Evolutionary conservation across 257 asterid species (phyloP), one percentile per base, ranked within the genome.

Genomic region (Verbascum thapsus): DNA sequence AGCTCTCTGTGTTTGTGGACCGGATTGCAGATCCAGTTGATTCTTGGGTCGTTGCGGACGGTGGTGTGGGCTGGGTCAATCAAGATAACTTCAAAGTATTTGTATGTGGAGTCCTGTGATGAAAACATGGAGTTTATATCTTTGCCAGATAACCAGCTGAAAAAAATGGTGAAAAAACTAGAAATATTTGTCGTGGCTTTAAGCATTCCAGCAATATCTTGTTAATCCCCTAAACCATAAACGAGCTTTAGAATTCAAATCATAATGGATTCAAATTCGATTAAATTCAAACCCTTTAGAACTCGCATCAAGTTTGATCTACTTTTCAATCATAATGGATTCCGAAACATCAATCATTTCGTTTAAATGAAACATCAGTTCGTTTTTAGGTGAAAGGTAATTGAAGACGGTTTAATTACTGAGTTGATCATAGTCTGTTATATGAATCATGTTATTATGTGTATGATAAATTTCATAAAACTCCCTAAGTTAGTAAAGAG

Each of bases 1-100:
- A 70, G 75, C 59, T 70, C 75, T 38, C 75, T 70, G 66, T 70
- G 75, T 13, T 70, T 70, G 70, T 70, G 75, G 44, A 70, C 75
- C 5, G 75, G 66, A 43, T 63, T 70, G 66, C 70, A 63, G 8
- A 70, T 50, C 75, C 75, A 70, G 70, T 70, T 63, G 44, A 70
- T 63, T 34, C 75, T 62, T 5, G 75, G 75, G 53, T 70, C 75
- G 5, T 62, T 63, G 34, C 70, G 63, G 53, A 70, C 32, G 6
- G 75, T 40, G 15, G 75, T 41, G 32, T 70, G 75, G 23, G 75
- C 75, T 2, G 63, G 40, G 34, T 70, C 75, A 10, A 70, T 43
- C 75, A 70, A 47, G 3, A 70, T 70, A 1, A 70, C 70, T 16
- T 63, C 75, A 45, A 43, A 70, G 64, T 70, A 70, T 40, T 70